These are phyloP conservation scores for Fomitopsis pulvina DNA, from an alignment of 768 basidiomycete species.

Conservation along the genomic window DNA sequence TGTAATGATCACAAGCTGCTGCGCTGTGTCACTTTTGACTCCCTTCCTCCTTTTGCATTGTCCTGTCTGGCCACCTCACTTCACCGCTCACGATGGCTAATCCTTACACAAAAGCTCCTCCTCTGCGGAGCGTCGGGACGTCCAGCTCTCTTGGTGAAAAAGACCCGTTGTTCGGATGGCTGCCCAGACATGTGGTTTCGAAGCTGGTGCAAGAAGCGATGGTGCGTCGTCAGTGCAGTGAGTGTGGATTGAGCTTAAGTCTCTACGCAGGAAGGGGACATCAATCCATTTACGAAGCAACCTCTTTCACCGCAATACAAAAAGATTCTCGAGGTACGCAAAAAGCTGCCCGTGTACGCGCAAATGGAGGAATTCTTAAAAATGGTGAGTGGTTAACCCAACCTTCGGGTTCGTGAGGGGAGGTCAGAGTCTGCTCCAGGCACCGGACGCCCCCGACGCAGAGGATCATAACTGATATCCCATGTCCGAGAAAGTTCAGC, in stretches of 20 bases:
- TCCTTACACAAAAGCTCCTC: constrained; percentile 18
- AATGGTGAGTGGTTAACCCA: constrained; percentile 55
- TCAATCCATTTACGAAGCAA: constrained; percentile 84
- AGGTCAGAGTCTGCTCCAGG: constrained; percentile 25
- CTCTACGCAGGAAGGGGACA: constrained; percentile 56
- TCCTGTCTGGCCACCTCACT: too few relatives aligned
- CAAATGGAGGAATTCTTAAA: constrained; percentile 93
- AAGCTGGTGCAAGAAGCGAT: constrained; percentile 19
- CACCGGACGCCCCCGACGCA: constrained; percentile 13
- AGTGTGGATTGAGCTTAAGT: neutral
- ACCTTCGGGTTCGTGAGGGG: constrained; percentile 1
- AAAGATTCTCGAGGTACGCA: constrained; percentile 80
- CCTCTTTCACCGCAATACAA: constrained; percentile 75
- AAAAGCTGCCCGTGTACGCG: constrained; percentile 83
- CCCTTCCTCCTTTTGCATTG: too few relatives aligned
- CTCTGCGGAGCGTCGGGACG: constrained; percentile 2
- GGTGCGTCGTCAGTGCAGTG: constrained; percentile 8
- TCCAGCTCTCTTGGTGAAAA: constrained; percentile 4
- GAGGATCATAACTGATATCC: constrained; percentile 21
- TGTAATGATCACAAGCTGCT: too few relatives aligned
- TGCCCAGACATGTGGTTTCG: constrained; percentile 19
- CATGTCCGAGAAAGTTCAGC: constrained; percentile 43
- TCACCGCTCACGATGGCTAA: too few relatives aligned
- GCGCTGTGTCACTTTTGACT: too few relatives aligned
- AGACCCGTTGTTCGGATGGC: constrained; percentile 21